A percentile compares a stretch with the other conserved stretches of the same genome.
Evolutionary conservation across 1,284 basidiomycete genomes (phyloP).

Genomic region (Retiboletus flavoniger): DNA sequence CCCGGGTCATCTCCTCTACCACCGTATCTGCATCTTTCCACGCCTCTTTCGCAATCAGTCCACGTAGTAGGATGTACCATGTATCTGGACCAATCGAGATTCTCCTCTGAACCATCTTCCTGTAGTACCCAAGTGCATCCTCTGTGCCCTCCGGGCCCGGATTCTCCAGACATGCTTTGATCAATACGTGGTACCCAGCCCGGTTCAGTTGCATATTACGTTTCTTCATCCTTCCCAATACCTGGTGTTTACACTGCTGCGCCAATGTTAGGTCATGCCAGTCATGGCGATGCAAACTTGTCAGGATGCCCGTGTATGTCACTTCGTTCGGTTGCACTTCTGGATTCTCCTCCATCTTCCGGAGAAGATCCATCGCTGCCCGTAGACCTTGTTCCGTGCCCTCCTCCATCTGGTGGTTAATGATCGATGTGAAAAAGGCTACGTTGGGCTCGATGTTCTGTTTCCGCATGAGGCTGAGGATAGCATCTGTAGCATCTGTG

Average conservation of each 20-base stretch:
- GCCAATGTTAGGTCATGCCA: slow-evolving; percentile 46
- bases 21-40: slow-evolving; percentile 61
- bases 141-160: slow-evolving; percentile 47
- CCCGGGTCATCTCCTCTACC: slow-evolving; percentile 54
- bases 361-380: slow-evolving; percentile 63
- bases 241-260: slow-evolving; percentile 46
- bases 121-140: slow-evolving; percentile 61
- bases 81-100: slow-evolving; percentile 60
- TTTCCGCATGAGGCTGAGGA: slow-evolving; percentile 68
- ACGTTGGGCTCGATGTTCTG: slow-evolving; percentile 73
- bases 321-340: slow-evolving; percentile 62
- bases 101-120: slow-evolving; percentile 56
- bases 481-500: slow-evolving; percentile 59
- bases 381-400: slow-evolving; percentile 53
- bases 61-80: slow-evolving; percentile 71
- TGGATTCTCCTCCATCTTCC: slow-evolving; percentile 65
- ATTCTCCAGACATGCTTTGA: slow-evolving; percentile 61
- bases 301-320: slow-evolving; percentile 71
- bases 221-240: slow-evolving; percentile 60
- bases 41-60: slow-evolving; percentile 53
- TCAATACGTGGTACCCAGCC: slow-evolving; percentile 72
- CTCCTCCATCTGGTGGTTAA: slow-evolving; percentile 65
- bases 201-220: slow-evolving; percentile 53
- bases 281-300: slow-evolving; percentile 54
- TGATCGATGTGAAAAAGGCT: slow-evolving; percentile 71